These are phyloP conservation scores for Auriculariales sp. DNA, from an alignment of 768 basidiomycete species.

Conservation along the genomic window DNA sequence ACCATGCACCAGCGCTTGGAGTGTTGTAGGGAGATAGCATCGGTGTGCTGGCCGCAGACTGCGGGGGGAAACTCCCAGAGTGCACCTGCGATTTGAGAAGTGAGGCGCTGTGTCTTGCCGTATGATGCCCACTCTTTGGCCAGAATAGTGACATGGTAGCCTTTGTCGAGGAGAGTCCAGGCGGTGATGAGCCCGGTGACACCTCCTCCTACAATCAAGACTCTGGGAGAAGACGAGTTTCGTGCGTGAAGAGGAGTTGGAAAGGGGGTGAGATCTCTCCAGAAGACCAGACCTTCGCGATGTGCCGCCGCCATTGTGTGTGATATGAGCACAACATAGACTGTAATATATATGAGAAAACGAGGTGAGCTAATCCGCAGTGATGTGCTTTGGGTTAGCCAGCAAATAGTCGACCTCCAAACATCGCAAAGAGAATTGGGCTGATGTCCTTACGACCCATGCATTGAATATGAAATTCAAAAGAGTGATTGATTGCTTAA, in stretches of 20 bases:
- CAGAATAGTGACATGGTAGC: conserved; percentile 21
- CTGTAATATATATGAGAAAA: no score
- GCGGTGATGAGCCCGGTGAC: conserved; percentile 11
- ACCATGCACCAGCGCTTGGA: conserved; percentile 24
- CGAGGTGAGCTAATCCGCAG: no score
- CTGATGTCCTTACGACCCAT: no score
- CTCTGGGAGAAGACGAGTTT: not conserved
- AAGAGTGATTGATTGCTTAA: no score
- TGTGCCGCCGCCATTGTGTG: no score
- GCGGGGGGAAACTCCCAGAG: conserved; percentile 27
- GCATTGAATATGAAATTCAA: no score
- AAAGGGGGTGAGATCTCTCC: not conserved
- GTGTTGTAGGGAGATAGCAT: conserved; percentile 19
- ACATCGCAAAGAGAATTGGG: no score
- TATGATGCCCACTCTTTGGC: conserved; percentile 15
- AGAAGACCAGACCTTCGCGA: not conserved
- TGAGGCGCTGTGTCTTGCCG: not conserved
- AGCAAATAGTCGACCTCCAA: no score
- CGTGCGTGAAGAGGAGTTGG: not conserved
- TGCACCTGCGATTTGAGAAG: conserved; percentile 1
- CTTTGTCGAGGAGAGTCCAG: conserved; percentile 21
- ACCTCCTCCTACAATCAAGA: conserved; percentile 12
- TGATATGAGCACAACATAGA: no score
- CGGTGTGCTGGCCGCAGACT: conserved; percentile 24
- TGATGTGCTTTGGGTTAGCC: no score